A percentile compares a stretch with the other conserved stretches of the same genome.
phyloP scores from a whole-genome alignment of 2,329 filamentous ascomycete species.

The Aphanoascus verrucosus region DNA sequence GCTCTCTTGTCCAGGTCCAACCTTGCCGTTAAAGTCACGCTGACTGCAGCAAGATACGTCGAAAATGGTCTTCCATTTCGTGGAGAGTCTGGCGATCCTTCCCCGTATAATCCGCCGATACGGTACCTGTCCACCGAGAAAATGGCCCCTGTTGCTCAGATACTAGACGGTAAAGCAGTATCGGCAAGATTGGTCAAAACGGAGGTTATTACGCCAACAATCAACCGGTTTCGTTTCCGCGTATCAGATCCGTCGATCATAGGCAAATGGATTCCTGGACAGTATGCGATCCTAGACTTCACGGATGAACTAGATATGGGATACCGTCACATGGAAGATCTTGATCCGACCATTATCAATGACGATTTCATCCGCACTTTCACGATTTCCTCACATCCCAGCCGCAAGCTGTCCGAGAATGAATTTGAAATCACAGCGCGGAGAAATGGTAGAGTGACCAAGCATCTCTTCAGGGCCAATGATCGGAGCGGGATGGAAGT shows the following conservation, averaged over 20 bases:
- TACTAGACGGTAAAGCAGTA: constrained; percentile 34
- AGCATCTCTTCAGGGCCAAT: constrained; percentile 51
- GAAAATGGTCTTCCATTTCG: constrained; percentile 56
- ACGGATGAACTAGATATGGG: constrained; percentile 56
- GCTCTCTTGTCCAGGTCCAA: constrained; percentile 57
- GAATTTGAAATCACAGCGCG: constrained; percentile 64
- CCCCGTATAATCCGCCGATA: constrained; percentile 70
- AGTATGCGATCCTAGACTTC: constrained; percentile 70
- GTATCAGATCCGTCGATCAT: constrained; percentile 30
- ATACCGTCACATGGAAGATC: constrained; percentile 73
- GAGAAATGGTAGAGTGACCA: constrained; percentile 58
- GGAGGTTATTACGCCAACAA: constrained; percentile 52
- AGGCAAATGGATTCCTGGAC: constrained; percentile 55
- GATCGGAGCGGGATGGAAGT: constrained; percentile 48
- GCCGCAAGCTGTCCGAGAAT: constrained; percentile 26
- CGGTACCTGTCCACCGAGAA: constrained; percentile 54
- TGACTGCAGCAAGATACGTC: constrained; percentile 54
- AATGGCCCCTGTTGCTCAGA: constrained; percentile 13
- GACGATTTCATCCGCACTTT: constrained; percentile 79
- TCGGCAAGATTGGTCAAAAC: constrained; percentile 44
- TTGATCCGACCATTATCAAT: constrained; percentile 68
- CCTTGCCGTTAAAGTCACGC: constrained; percentile 57
- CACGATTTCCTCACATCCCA: constrained; percentile 57
- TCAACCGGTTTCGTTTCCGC: constrained; percentile 55
- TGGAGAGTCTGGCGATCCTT: constrained; percentile 48